These are phyloP conservation scores for Aspergillus puulaauensis DNA, from an alignment of 2,329 filamentous ascomycete genomes.

Conservation along the genomic window DNA sequence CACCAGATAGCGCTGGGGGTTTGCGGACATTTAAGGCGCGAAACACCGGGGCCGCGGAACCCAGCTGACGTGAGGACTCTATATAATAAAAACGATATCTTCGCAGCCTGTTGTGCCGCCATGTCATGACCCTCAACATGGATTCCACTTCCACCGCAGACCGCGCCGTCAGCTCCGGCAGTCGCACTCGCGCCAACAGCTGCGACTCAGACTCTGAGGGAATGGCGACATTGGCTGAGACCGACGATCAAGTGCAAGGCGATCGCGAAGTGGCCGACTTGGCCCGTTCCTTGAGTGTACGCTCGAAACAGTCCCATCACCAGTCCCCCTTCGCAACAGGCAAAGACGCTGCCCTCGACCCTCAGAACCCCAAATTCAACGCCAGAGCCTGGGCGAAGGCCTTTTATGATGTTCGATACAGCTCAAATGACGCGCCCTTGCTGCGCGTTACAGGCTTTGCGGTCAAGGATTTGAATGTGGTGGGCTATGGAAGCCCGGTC, in stretches of 20 bases:
- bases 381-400: conserved; percentile 13
- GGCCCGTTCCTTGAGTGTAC: conserved; percentile 7
- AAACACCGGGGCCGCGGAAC: background rate
- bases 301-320: conserved; percentile 1
- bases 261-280: conserved; percentile 4
- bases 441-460: conserved; percentile 11
- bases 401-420: conserved; percentile 15
- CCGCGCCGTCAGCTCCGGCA: background rate
- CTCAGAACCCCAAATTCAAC: conserved; percentile 9
- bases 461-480: conserved; percentile 6
- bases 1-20: too few relatives aligned
- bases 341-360: conserved; percentile 5
- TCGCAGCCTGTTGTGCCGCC: too few relatives aligned
- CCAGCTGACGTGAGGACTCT: too few relatives aligned
- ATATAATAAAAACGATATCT: background rate
- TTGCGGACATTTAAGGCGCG: too few relatives aligned
- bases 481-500: background rate
- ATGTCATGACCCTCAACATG: background rate
- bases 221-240: background rate
- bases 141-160: background rate
- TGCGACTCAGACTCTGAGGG: background rate
- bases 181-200: conserved; percentile 1
- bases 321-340: conserved; percentile 2
- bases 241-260: background rate
- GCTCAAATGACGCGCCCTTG: background rate